phyloP scores from a whole-genome alignment of 345 rosid species.

The Pelargonium nanum region DNA sequence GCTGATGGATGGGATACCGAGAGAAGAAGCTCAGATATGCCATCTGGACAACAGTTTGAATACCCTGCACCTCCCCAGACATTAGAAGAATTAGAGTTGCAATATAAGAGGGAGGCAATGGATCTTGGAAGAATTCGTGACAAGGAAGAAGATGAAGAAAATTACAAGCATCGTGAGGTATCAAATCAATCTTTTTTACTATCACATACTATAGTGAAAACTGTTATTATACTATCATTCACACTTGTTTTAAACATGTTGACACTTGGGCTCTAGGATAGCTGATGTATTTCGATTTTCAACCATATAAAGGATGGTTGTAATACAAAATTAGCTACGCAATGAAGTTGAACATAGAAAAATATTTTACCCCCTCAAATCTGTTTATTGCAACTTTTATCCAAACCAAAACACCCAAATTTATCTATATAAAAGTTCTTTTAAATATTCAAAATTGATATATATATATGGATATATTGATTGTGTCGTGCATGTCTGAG shows the following conservation, averaged over 20 bases:
- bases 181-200: slow-evolving; percentile 16
- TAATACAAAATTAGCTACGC: no score
- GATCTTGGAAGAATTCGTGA: slow-evolving; percentile 68
- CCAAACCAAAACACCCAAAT: no score
- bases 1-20: slow-evolving; percentile 66
- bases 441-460: no score
- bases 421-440: no score
- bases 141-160: slow-evolving; percentile 94
- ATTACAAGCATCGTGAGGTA: slow-evolving; percentile 94
- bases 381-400: no score
- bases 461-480: no score
- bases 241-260: neutral
- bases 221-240: neutral
- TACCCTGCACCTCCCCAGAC: slow-evolving; percentile 51
- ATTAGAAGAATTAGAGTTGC: slow-evolving; percentile 72
- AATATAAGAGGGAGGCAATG: slow-evolving; percentile 61
- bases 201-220: neutral
- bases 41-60: slow-evolving; percentile 56
- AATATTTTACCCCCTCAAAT: no score
- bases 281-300: neutral
- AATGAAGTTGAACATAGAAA: no score
- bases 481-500: no score
- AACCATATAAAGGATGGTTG: no score
- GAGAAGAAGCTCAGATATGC: slow-evolving; percentile 57
- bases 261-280: neutral